Evolutionary conservation across 495 filamentous ascomycete species (phyloP).

Genomic region (Usnea hakonensis): DNA sequence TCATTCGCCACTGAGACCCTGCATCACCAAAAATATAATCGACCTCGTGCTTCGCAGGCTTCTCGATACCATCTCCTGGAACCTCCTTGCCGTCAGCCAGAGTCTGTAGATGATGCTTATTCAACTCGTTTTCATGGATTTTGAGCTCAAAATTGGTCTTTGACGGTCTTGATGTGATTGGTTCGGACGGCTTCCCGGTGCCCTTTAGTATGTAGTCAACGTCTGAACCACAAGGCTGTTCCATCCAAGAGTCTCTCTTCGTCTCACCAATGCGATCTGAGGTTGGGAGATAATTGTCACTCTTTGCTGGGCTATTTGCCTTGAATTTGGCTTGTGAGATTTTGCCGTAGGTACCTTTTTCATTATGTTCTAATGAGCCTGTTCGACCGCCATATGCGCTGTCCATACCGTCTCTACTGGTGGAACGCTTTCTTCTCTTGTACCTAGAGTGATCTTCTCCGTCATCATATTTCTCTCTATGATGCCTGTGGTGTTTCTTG

Average conservation of each 20-base stretch:
- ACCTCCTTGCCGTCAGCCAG: conserved; percentile 48
- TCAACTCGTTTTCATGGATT: conserved; percentile 76
- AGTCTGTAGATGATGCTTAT: conserved; percentile 57
- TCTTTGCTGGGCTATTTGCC: conserved; percentile 16
- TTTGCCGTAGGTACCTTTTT: not conserved
- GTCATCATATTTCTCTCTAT: conserved; percentile 36
- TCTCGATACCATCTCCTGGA: conserved; percentile 40
- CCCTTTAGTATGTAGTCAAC: conserved; percentile 77
- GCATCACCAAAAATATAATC: conserved; percentile 83
- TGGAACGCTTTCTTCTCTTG: conserved; percentile 46
- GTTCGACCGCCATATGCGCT: conserved; percentile 28
- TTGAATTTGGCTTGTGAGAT: conserved; percentile 25
- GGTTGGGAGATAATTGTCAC: conserved; percentile 18
- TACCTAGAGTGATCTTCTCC: conserved; percentile 44
- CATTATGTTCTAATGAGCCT: not conserved
- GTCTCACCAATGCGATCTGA: conserved; percentile 27
- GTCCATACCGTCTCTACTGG: conserved; percentile 33
- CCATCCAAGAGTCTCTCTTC: conserved; percentile 89
- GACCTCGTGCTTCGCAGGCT: conserved; percentile 55
- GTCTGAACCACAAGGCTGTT: conserved; percentile 69
- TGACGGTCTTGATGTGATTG: conserved; percentile 38
- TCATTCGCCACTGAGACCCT: conserved; percentile 93
- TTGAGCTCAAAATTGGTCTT: conserved; percentile 64
- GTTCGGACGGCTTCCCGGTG: conserved; percentile 42
- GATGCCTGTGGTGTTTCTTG: conserved; percentile 37